A percentile compares a stretch with the other conserved stretches of the same genome.
Evolutionary conservation across 495 filamentous ascomycete genomes (phyloP).

Genomic region (Neurospora terricola): DNA sequence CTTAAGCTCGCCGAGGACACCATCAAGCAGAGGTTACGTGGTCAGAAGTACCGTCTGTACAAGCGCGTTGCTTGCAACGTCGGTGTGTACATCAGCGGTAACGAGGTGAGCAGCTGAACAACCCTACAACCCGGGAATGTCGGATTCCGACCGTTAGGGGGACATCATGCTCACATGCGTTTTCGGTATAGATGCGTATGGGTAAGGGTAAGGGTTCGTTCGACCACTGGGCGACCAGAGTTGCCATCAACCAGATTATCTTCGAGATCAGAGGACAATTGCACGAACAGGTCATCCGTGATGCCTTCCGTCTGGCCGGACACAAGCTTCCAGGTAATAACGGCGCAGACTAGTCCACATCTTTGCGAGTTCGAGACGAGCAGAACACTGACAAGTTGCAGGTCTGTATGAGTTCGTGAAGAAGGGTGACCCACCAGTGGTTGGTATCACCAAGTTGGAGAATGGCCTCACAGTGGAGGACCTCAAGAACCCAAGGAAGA

Average conservation of each 20-base stretch:
- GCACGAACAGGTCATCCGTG: conserved; percentile 88
- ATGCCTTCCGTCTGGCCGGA: conserved; percentile 89
- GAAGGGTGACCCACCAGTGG: conserved; percentile 82
- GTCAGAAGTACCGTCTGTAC: conserved; percentile 86
- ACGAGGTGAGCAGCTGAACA: conserved; percentile 50
- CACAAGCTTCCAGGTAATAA: conserved; percentile 85
- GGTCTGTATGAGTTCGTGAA: conserved; percentile 89
- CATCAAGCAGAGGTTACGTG: conserved; percentile 78
- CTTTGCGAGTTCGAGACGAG: background rate
- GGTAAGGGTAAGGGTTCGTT: conserved; percentile 97
- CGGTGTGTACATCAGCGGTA: conserved; percentile 89
- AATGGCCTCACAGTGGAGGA: conserved; percentile 71
- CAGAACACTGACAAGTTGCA: conserved; percentile 27
- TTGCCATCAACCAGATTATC: conserved; percentile 78
- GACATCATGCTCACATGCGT: conserved; percentile 11
- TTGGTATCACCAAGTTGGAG: conserved; percentile 86
- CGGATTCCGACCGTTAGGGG: background rate
- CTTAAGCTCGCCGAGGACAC: conserved; percentile 86
- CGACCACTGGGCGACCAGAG: conserved; percentile 87
- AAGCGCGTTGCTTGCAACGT: conserved; percentile 84
- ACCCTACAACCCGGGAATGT: background rate
- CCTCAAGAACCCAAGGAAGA: conserved; percentile 64
- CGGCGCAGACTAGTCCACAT: conserved; percentile 2
- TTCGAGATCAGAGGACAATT: conserved; percentile 86
- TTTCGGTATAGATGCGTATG: conserved; percentile 60